These are phyloP conservation scores for Viola pubescens DNA, from an alignment of 441 rosid species.

Conservation along the genomic window DNA sequence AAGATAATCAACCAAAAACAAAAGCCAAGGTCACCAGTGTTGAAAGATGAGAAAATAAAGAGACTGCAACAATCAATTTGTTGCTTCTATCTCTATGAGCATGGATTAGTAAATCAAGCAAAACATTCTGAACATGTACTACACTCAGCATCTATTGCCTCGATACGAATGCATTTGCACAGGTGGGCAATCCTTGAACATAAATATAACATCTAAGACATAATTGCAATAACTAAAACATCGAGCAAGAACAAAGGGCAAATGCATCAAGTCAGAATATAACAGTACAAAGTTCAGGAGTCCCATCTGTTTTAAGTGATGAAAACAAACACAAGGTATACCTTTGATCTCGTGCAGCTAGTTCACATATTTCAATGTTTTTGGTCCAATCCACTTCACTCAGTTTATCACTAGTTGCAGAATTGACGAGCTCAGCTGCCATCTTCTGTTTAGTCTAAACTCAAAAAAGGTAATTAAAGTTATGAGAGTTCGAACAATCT, in stretches of 20 bases:
- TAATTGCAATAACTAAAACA: neutral
- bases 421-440: constrained; percentile 87
- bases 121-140: neutral
- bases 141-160: neutral
- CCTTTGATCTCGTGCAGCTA: constrained; percentile 74
- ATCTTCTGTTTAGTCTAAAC: constrained; percentile 34
- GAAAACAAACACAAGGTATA: constrained; percentile 13
- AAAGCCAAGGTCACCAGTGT: neutral
- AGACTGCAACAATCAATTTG: no score
- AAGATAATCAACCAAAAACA: neutral
- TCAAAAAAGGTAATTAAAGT: constrained; percentile 7
- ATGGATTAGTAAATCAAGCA: no score
- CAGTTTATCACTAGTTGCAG: constrained; percentile 79
- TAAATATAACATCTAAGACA: neutral
- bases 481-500: neutral
- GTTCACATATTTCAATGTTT: constrained; percentile 85
- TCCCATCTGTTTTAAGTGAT: no score
- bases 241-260: neutral
- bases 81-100: no score
- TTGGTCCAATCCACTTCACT: constrained; percentile 83
- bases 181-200: neutral
- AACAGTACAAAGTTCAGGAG: no score
- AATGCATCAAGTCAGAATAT: no score
- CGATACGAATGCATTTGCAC: neutral
- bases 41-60: neutral